Conservation (phyloP, 345 rosid species). For the Eucalyptus paniculata region DNA sequence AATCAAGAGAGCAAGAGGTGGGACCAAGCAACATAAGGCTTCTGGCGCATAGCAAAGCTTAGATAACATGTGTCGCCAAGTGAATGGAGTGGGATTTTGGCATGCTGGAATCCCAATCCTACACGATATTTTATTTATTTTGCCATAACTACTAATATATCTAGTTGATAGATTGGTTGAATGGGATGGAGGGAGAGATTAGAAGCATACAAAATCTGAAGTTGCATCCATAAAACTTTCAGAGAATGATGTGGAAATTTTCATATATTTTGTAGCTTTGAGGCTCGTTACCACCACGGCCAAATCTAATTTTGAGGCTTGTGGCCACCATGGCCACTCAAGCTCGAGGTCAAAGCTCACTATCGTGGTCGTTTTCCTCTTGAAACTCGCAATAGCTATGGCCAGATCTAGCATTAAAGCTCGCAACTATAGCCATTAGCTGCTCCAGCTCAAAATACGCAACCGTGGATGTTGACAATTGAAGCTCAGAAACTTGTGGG, state of each 20-base stretch:
- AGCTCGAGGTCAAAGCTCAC: not conserved
- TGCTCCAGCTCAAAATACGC: not conserved
- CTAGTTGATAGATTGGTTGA: not conserved
- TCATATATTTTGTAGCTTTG: not conserved
- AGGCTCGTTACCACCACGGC: not conserved
- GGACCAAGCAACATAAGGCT: too few relatives aligned
- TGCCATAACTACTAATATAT: not conserved
- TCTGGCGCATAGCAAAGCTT: too few relatives aligned
- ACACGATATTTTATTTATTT: too few relatives aligned
- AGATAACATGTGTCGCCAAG: too few relatives aligned
- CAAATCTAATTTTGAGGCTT: not conserved
- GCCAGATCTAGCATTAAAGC: not conserved
- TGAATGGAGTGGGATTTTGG: too few relatives aligned
- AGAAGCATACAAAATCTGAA: not conserved
- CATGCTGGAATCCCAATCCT: too few relatives aligned
- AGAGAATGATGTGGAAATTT: not conserved
- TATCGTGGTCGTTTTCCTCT: not conserved
- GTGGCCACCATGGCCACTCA: not conserved
- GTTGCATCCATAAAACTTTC: not conserved
- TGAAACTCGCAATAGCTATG: not conserved
- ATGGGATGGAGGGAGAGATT: not conserved
- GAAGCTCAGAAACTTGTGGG: not conserved
- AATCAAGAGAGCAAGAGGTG: too few relatives aligned
- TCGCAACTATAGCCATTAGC: not conserved
- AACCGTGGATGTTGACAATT: not conserved